Evolutionary conservation across 2,329 filamentous ascomycete genomes (phyloP), one percentile per base, ranked within the genome.

Genomic region (Fusarium irregulare): DNA sequence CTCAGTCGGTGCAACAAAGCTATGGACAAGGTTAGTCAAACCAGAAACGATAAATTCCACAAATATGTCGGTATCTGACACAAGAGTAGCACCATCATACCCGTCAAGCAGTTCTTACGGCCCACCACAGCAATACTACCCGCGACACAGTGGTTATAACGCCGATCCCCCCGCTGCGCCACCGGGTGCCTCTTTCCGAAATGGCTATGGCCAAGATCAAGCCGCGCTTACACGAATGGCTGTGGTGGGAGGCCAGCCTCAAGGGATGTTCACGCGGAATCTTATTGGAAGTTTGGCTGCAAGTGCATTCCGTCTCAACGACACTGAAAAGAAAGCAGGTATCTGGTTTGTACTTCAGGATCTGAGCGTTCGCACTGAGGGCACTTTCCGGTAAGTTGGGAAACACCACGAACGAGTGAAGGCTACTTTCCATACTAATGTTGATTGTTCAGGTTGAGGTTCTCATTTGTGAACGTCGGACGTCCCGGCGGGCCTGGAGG

Each of bases 301-400:
- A 32, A 97, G 94, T 76, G 95, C 95, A 3, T 95, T 94, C 77
- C 89, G 91, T 32, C 86, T 98, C 56, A 90, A 88, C 4, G 94
- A 98, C 72, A 88, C 90, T 1, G 84, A 92, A 18, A 91, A 93
- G 70, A 92, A 93, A 78, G 89, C 93, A 53, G 95, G 95, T 3
- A 94, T 97, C 70, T 99, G 95, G 95, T 99, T 99, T 76, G 92
- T 99, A 47, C 84, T 98, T 56, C 95, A 98, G 79, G 96, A 99
- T 81, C 84, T 99, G 45, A 97, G 94, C 75, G 95, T 99, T 32
- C 88, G 96, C 47, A 97, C 94, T 1, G 96, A 98, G 79, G 96
- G 96, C 13, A 88, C 85, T 64, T 99, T 98, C 80, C 88, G 95
- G 93, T 97, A 86, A 75, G 80, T 63, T 32, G 16, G 41, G 50